phyloP scores from a whole-genome alignment of 2,329 filamentous ascomycete genomes.

The Paecilomyces dactylethromorphus region DNA sequence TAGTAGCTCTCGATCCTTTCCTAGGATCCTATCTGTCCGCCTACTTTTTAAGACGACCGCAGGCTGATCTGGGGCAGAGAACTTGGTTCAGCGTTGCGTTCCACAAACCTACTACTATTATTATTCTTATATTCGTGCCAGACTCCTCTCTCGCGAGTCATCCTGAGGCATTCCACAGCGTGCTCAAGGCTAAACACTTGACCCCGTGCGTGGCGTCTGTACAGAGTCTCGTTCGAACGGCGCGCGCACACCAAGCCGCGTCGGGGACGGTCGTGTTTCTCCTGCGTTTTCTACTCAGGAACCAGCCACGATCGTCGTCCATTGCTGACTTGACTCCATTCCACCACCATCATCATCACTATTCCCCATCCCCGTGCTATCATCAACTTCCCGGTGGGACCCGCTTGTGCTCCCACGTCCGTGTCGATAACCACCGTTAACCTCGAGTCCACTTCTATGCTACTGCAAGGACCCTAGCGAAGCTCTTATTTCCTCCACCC shows the following conservation, averaged over 20 bases:
- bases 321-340: background rate
- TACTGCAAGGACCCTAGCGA: slow-evolving; percentile 1
- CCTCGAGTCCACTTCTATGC: background rate
- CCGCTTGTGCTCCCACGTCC: background rate
- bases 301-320: background rate
- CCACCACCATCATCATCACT: background rate
- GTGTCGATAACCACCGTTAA: background rate
- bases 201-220: background rate
- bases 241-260: background rate
- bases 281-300: background rate
- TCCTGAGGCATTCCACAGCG: background rate
- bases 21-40: too few species aligned
- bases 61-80: background rate
- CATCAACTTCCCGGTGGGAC: too few species aligned
- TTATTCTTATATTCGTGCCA: background rate
- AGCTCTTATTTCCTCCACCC: background rate
- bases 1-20: too few species aligned
- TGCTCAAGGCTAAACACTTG: background rate
- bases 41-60: too few species aligned
- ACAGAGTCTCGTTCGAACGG: background rate
- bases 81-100: background rate
- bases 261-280: background rate
- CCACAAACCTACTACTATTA: background rate
- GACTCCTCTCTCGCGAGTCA: background rate
- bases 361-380: background rate